These are phyloP conservation scores for Peronosclerospora sorghi DNA, from an alignment of 352 stramenopile species.

Conservation along the genomic window DNA sequence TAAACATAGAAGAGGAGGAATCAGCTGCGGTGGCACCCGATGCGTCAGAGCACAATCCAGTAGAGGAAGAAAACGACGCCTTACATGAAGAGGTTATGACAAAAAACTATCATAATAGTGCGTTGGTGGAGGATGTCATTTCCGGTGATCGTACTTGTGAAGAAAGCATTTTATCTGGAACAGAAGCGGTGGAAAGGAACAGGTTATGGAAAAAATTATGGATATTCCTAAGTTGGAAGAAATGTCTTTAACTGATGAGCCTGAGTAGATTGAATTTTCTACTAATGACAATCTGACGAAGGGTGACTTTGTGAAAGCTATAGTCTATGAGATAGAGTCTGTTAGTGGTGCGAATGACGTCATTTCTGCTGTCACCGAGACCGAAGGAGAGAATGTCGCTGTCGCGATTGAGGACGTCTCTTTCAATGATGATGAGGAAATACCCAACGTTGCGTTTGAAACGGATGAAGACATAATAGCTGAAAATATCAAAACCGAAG, in stretches of 20 bases:
- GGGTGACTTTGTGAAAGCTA: not conserved
- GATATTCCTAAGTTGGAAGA: slow-evolving; percentile 1
- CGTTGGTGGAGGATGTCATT: not conserved
- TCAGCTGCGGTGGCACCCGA: not conserved
- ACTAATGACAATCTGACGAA: not conserved
- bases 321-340: slow-evolving; percentile 2
- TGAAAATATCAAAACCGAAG: not conserved
- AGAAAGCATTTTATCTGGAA: not conserved
- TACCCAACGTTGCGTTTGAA: not conserved
- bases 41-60: too few relatives aligned
- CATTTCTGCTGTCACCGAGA: not conserved
- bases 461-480: not conserved
- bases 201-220: not conserved
- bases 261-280: not conserved
- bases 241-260: not conserved
- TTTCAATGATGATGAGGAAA: not conserved
- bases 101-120: not conserved
- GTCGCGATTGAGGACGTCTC: not conserved
- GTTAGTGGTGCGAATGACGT: slow-evolving; percentile 1
- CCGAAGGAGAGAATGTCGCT: not conserved
- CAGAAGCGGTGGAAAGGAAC: not conserved
- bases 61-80: slow-evolving; percentile 1
- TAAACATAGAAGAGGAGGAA: slow-evolving; percentile 1
- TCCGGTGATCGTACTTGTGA: not conserved
- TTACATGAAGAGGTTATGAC: not conserved